Conservation (phyloP, 1,284 basidiomycete species). For the Chiua sp. region DNA sequence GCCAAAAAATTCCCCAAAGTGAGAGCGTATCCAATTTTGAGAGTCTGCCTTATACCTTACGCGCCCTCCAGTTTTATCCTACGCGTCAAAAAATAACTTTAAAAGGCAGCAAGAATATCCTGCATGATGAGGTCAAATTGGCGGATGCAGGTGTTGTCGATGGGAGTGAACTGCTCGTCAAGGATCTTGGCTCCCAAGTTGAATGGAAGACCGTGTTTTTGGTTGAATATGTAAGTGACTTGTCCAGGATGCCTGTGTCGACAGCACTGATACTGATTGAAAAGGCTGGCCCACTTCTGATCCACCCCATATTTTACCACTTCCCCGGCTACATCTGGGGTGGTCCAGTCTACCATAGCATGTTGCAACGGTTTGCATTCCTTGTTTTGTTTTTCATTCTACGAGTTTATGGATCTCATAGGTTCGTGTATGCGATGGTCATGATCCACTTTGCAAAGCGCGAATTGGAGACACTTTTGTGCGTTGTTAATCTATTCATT, state of each 20-base stretch:
- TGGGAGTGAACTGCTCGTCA: slow-evolving; percentile 70
- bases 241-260: not conserved
- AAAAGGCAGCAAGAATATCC: slow-evolving; percentile 61
- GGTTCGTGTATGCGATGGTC: slow-evolving; percentile 80
- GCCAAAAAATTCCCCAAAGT: slow-evolving; percentile 66
- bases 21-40: slow-evolving; percentile 1
- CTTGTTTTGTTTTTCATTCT: not conserved
- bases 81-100: slow-evolving; percentile 77
- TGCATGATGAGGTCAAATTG: slow-evolving; percentile 69
- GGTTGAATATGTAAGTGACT: slow-evolving; percentile 82
- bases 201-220: slow-evolving; percentile 88
- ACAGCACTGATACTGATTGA: slow-evolving; percentile 7
- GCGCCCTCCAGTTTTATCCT: slow-evolving; percentile 59
- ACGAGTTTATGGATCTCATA: slow-evolving; percentile 38
- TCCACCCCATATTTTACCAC: slow-evolving; percentile 90
- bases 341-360: slow-evolving; percentile 69
- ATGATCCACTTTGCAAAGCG: slow-evolving; percentile 93
- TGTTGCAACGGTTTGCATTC: slow-evolving; percentile 72
- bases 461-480: slow-evolving; percentile 94
- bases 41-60: not conserved
- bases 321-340: slow-evolving; percentile 76
- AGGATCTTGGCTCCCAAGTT: slow-evolving; percentile 90
- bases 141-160: slow-evolving; percentile 60
- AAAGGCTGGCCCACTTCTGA: slow-evolving; percentile 87
- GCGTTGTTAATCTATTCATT: slow-evolving; percentile 29